Percentiles rank a stretch among this genome's conserved stretches.
Conservation (phyloP, 345 rosid species). For the Eucalyptus marginata region DNA sequence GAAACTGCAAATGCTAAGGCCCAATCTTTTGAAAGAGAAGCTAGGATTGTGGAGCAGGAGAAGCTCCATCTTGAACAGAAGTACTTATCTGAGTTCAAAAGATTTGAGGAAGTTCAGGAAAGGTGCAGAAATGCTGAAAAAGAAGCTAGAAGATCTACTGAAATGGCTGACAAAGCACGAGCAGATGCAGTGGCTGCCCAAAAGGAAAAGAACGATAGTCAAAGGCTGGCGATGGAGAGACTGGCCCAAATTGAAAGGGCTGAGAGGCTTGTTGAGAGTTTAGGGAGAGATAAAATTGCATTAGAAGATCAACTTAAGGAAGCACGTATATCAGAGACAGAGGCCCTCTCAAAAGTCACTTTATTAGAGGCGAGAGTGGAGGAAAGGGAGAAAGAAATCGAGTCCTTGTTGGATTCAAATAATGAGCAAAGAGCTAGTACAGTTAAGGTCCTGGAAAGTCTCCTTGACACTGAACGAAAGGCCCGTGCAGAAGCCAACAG, state of each 20-base stretch:
- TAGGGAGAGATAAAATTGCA: constrained; percentile 65
- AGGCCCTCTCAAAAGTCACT: constrained; percentile 56
- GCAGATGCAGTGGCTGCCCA: constrained; percentile 74
- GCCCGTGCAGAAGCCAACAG: constrained; percentile 62
- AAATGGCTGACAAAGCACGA: constrained; percentile 80
- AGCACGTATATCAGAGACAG: constrained; percentile 53
- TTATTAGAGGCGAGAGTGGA: constrained; percentile 78
- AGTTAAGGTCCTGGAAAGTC: constrained; percentile 71
- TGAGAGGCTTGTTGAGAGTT: constrained; percentile 66
- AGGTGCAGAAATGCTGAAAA: constrained; percentile 75
- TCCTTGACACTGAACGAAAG: constrained; percentile 74
- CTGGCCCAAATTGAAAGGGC: constrained; percentile 73
- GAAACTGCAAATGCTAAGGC: constrained; percentile 66
- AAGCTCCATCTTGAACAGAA: constrained; percentile 72
- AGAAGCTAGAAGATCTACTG: constrained; percentile 84
- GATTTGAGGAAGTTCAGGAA: constrained; percentile 79
- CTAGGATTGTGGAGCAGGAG: constrained; percentile 79
- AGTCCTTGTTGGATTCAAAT: constrained; percentile 52
- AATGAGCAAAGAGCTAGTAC: constrained; percentile 73
- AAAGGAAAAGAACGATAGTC: constrained; percentile 69
- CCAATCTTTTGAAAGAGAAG: constrained; percentile 64
- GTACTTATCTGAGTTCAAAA: constrained; percentile 67
- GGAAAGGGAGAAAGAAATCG: constrained; percentile 95
- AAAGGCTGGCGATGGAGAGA: constrained; percentile 86
- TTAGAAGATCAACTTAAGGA: constrained; percentile 49